Percentiles rank a stretch among this genome's conserved stretches.
Evolutionary conservation across 352 stramenopile species (phyloP).

Genomic region (Pseudoperonospora humuli): DNA sequence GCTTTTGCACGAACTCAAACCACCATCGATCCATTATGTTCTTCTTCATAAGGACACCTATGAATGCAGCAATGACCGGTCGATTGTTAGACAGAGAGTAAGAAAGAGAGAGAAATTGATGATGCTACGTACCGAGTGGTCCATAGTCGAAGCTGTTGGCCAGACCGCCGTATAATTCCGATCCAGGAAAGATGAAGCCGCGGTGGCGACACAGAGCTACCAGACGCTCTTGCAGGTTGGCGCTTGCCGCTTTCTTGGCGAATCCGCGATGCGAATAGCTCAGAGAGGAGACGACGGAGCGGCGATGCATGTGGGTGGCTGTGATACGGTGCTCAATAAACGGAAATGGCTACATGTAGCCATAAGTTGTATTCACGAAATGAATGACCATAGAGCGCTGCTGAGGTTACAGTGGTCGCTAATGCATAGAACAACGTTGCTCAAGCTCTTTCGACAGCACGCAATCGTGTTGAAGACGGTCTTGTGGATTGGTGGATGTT

Average conservation of each 20-base stretch:
- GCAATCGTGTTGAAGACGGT: conserved; percentile 19
- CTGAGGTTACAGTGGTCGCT: conserved; percentile 36
- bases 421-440: conserved; percentile 35
- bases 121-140: conserved; percentile 44
- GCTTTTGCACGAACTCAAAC: conserved; percentile 91
- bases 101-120: background rate
- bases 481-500: conserved; percentile 9
- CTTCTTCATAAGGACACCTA: conserved; percentile 92
- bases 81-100: background rate
- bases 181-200: conserved; percentile 91
- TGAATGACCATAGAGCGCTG: conserved; percentile 7
- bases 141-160: conserved; percentile 98
- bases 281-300: background rate
- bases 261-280: conserved; percentile 21
- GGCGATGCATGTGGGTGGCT: conserved; percentile 1
- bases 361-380: background rate
- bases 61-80: background rate
- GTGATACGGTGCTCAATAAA: background rate
- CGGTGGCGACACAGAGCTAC: conserved; percentile 82
- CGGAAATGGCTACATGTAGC: background rate
- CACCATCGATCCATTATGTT: conserved; percentile 97
- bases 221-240: conserved; percentile 60
- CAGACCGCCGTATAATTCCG: conserved; percentile 96
- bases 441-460: conserved; percentile 31
- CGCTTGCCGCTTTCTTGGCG: conserved; percentile 23